Conservation (phyloP, 179 eudicot genomes). For the Patellifolia procumbens region DNA sequence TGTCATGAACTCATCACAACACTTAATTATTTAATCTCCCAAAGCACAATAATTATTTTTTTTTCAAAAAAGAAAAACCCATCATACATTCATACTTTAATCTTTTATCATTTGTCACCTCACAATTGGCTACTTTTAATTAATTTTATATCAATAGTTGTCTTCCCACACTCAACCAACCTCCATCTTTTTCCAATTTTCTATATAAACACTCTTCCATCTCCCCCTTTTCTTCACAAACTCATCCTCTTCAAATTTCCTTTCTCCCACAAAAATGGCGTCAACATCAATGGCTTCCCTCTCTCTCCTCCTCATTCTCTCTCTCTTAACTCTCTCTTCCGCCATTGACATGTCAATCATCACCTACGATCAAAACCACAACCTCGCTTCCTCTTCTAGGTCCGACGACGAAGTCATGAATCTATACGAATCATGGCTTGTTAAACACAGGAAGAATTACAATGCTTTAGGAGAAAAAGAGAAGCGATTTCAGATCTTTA, state of each 20-base stretch:
- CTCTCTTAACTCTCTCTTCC: constrained; percentile 35
- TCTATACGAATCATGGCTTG: constrained; percentile 63
- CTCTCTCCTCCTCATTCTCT: constrained; percentile 19
- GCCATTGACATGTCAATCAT: constrained; percentile 72
- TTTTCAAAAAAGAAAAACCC: neutral
- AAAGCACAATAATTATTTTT: neutral
- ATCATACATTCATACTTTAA: neutral
- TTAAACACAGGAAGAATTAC: constrained; percentile 47
- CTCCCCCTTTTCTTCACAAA: neutral
- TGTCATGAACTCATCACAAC: too few relatives aligned
- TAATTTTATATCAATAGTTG: neutral
- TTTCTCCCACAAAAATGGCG: constrained; percentile 30
- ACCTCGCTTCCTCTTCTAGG: neutral
- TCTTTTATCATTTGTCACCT: neutral
- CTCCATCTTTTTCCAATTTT: neutral
- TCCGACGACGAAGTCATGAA: constrained; percentile 40
- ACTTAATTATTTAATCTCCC: neutral
- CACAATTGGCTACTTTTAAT: constrained; percentile 2
- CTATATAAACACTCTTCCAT: constrained; percentile 3
- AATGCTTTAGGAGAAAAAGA: constrained; percentile 68
- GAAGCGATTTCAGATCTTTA: constrained; percentile 58
- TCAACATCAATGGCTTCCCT: constrained; percentile 2
- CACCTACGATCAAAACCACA: constrained; percentile 50
- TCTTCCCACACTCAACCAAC: neutral
- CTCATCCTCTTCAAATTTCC: constrained; percentile 5